These are phyloP conservation scores for Bipolaris oryzae DNA, from an alignment of 2,329 filamentous ascomycete species.

Conservation along the genomic window DNA sequence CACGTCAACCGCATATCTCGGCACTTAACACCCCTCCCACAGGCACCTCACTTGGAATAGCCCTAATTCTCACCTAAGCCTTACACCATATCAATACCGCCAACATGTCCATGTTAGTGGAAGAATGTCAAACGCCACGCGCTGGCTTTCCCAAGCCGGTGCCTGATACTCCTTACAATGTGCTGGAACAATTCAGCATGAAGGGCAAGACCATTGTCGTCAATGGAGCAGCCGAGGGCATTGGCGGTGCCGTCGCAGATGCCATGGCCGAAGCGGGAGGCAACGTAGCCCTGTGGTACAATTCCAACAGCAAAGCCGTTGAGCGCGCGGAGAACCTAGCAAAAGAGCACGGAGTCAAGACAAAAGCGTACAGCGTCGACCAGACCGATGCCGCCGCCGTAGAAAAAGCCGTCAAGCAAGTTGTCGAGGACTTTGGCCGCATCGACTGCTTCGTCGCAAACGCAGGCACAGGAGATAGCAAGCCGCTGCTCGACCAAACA, in stretches of 20 bases:
- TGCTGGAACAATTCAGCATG: slow-evolving; percentile 42
- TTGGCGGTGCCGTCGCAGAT: slow-evolving; percentile 55
- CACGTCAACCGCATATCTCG: not conserved
- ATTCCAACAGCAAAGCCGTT: slow-evolving; percentile 59
- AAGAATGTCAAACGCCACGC: slow-evolving; percentile 34
- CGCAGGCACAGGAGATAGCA: slow-evolving; percentile 64
- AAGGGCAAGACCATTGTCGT: slow-evolving; percentile 51
- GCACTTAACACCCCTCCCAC: not conserved
- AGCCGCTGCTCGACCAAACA: slow-evolving; percentile 61
- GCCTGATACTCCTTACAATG: slow-evolving; percentile 36
- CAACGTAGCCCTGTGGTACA: slow-evolving; percentile 55
- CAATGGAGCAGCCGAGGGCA: slow-evolving; percentile 59
- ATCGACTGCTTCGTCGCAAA: slow-evolving; percentile 71
- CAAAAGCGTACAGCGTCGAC: slow-evolving; percentile 68
- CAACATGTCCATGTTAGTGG: slow-evolving; percentile 45
- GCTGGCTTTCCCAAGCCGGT: slow-evolving; percentile 36
- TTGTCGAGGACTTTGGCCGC: slow-evolving; percentile 70
- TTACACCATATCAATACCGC: slow-evolving; percentile 7
- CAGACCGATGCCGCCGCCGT: slow-evolving; percentile 59
- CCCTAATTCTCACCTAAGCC: not conserved
- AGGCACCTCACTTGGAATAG: not conserved
- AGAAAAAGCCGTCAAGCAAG: slow-evolving; percentile 63
- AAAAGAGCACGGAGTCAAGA: slow-evolving; percentile 63
- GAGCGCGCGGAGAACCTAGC: slow-evolving; percentile 64
- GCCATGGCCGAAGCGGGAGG: slow-evolving; percentile 51